phyloP scores from a whole-genome alignment of 1,284 basidiomycete species.

The Ustilago cynodontis region DNA sequence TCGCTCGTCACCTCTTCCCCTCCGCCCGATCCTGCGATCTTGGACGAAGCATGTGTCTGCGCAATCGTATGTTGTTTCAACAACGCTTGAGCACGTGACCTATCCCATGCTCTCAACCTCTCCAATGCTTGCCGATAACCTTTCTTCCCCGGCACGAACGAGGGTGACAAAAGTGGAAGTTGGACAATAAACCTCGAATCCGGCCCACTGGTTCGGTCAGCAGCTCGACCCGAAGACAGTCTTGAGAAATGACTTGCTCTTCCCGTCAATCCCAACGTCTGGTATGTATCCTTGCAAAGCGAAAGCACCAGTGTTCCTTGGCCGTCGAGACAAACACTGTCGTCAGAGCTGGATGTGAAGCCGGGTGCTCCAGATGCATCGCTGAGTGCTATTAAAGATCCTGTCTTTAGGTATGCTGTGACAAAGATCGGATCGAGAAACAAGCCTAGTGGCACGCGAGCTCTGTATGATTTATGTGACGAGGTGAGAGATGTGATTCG shows the following conservation, averaged over 20 bases:
- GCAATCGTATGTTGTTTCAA: conserved; percentile 18
- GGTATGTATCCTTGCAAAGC: conserved; percentile 66
- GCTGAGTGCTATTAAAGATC: conserved; percentile 58
- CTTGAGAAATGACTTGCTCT: conserved; percentile 59
- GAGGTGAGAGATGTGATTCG: conserved; percentile 4
- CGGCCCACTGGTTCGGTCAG: conserved; percentile 59
- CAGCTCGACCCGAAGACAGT: conserved; percentile 61
- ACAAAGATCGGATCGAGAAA: conserved; percentile 65
- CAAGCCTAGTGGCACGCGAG: conserved; percentile 54
- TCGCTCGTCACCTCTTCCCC: conserved; percentile 16
- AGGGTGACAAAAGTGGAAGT: conserved; percentile 56
- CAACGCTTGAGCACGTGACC: conserved; percentile 21
- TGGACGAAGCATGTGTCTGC: conserved; percentile 28
- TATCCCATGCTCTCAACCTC: conserved; percentile 58
- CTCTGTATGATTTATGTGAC: conserved; percentile 34
- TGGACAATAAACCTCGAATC: conserved; percentile 62
- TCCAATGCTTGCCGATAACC: conserved; percentile 60
- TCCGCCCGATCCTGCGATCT: conserved; percentile 4
- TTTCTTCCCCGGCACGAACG: conserved; percentile 63
- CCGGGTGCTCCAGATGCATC: conserved; percentile 19
- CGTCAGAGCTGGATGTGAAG: conserved; percentile 50
- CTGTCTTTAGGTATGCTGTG: conserved; percentile 56
- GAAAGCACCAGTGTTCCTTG: conserved; percentile 65
- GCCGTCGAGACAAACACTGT: conserved; percentile 63
- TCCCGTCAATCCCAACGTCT: conserved; percentile 64